Evolutionary conservation across 108 stramenopile species (phyloP).

Genomic region (Nitzschia sp.): DNA sequence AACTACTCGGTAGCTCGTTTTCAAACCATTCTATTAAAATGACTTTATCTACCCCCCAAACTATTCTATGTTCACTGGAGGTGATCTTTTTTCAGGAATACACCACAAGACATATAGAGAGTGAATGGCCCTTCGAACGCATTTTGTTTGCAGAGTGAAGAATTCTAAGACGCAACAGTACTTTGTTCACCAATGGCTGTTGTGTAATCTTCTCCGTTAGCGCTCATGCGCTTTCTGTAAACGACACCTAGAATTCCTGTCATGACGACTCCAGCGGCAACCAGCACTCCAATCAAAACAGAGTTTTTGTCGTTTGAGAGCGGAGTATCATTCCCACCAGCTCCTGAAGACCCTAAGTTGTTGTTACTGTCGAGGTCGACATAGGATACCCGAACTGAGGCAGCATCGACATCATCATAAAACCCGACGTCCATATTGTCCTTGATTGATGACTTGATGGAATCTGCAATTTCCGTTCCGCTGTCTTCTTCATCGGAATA

Average conservation of each 20-base stretch:
- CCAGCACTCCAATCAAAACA: slow-evolving; percentile 15
- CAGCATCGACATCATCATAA: slow-evolving; percentile 4
- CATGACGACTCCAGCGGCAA: slow-evolving; percentile 21
- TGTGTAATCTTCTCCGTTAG: background rate
- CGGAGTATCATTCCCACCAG: background rate
- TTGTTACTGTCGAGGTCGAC: slow-evolving; percentile 13
- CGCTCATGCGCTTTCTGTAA: slow-evolving; percentile 13
- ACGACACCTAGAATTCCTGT: slow-evolving; percentile 22
- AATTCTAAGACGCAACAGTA: background rate
- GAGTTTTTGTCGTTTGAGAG: background rate
- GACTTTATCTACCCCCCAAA: no score
- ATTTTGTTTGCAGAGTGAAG: background rate
- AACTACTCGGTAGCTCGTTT: no score
- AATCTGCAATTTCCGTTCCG: slow-evolving; percentile 1
- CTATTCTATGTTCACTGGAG: no score
- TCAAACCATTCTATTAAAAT: no score
- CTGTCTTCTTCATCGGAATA: slow-evolving; percentile 13
- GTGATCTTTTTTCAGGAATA: no score
- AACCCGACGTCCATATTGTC: slow-evolving; percentile 27
- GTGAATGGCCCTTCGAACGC: background rate
- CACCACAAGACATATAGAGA: no score
- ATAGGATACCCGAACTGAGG: slow-evolving; percentile 25
- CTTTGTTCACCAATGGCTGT: background rate
- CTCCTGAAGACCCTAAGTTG: background rate
- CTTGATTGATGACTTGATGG: slow-evolving; percentile 8